Evolutionary conservation across 164 flowering plant species (phyloP).

Genomic region (Piper betle): DNA sequence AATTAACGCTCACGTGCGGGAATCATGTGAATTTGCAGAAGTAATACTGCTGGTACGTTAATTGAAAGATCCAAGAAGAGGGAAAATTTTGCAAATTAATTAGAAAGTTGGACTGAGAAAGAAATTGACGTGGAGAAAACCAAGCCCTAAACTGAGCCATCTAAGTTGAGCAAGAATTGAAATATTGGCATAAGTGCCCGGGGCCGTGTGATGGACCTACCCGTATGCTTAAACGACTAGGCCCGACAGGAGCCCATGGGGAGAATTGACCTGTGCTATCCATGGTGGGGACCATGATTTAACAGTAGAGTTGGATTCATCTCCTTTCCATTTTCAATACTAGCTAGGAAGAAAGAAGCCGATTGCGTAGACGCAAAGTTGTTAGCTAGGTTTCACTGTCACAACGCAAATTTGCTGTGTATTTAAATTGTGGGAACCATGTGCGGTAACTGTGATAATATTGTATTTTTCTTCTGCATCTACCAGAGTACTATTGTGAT

Average conservation of each 20-base stretch:
- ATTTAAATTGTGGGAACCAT: too few species aligned
- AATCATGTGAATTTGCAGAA: too few species aligned
- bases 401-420: not conserved
- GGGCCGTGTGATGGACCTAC: not conserved
- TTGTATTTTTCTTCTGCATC: too few species aligned
- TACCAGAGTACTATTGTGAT: too few species aligned
- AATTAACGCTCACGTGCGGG: too few species aligned
- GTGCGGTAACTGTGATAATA: not conserved
- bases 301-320: not conserved
- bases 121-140: not conserved
- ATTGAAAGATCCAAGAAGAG: not conserved
- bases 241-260: not conserved
- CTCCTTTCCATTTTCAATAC: too few species aligned
- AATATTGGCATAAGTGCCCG: not conserved
- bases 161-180: not conserved
- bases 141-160: not conserved
- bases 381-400: not conserved
- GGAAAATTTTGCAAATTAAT: not conserved
- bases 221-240: not conserved
- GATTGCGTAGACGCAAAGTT: not conserved
- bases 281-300: not conserved
- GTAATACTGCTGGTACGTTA: too few species aligned
- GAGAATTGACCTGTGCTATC: not conserved
- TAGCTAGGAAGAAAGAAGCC: not conserved
- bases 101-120: not conserved